Conservation (phyloP, 495 filamentous ascomycete genomes). For the Annulohypoxylon maeteangense region DNA sequence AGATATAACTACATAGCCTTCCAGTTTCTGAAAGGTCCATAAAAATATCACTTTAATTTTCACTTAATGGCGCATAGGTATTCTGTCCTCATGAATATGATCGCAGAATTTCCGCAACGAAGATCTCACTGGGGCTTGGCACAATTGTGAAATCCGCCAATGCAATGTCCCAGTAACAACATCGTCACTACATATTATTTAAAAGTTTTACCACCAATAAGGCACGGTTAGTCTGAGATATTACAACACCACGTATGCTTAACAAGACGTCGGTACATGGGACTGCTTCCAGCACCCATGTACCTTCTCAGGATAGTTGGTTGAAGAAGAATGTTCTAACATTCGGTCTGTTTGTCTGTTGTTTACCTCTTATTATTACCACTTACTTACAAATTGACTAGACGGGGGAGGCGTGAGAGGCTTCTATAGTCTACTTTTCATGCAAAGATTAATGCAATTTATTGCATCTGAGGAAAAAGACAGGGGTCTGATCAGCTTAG, state of each 20-base stretch:
- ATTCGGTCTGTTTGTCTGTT: conserved; percentile 15
- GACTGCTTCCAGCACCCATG: not conserved
- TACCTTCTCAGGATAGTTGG: not conserved
- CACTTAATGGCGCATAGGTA: no score
- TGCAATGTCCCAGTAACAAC: no score
- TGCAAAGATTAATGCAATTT: conserved; percentile 16
- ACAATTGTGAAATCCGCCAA: no score
- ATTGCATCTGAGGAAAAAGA: not conserved
- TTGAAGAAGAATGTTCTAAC: conserved; percentile 15
- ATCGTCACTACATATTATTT: no score
- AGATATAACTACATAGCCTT: no score
- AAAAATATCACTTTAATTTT: no score
- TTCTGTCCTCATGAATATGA: no score
- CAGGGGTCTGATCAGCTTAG: not conserved
- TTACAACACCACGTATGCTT: not conserved
- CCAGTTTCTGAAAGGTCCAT: no score
- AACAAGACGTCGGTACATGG: not conserved
- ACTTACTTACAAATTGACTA: not conserved
- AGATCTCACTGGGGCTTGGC: no score
- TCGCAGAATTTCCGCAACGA: no score
- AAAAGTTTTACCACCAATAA: no score
- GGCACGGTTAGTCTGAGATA: no score
- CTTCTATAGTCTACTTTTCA: conserved; percentile 19
- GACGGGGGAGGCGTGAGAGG: conserved; percentile 26
- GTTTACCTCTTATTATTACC: not conserved